Evolutionary conservation across 2,329 filamentous ascomycete genomes (phyloP), one percentile per base, ranked within the genome.

Genomic region (Dactylellina haptotyla): DNA sequence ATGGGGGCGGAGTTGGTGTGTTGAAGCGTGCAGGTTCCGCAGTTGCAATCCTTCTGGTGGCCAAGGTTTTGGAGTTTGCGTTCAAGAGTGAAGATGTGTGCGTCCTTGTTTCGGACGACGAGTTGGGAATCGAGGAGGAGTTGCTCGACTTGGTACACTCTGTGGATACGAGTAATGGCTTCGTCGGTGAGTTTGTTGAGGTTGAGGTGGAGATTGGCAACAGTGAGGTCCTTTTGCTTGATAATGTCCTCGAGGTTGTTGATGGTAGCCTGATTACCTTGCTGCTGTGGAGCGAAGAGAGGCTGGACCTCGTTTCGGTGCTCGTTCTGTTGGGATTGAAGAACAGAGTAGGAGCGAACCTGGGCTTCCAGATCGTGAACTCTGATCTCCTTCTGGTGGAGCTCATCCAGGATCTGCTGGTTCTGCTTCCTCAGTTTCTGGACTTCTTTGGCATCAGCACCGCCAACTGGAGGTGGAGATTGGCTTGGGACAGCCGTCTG

Each of bases 171-270:
- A 37, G n/a, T 48, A 34, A 73, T 69, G 48, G 70, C 58, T 41
- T 75, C 70, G 23, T 75, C 70, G 20, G 70, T 75, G 26, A 75
- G 57, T 18, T 63, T 75, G 57, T 67, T 75, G 57, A 75, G 70
- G 28, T 69, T 67, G 39, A 18, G 28, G 70, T 75, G 70, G 3
- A 75, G 57, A 57, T 69, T 69, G 45, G 39, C 54, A 20, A 75
- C 69, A n/a, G 70, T 69, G 14, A 14, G 8, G 25, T 75, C 70
- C 57, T 75, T 75, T 28, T 75, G 70, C 56, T 46, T 69, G 46
- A 75, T 56, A 28, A 75, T 63, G 10, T 67, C 70, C 23, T 75
- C 70, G 6, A 75, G 63, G 20, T 67, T 63, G 25, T 32, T 50
- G 57, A 69, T 69, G 14, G 56, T 39, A 14, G 45, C 39, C 9